Base-by-base conservation (phyloP, 2,329 filamentous ascomycete genomes). In the Penicillium sp. region DNA sequence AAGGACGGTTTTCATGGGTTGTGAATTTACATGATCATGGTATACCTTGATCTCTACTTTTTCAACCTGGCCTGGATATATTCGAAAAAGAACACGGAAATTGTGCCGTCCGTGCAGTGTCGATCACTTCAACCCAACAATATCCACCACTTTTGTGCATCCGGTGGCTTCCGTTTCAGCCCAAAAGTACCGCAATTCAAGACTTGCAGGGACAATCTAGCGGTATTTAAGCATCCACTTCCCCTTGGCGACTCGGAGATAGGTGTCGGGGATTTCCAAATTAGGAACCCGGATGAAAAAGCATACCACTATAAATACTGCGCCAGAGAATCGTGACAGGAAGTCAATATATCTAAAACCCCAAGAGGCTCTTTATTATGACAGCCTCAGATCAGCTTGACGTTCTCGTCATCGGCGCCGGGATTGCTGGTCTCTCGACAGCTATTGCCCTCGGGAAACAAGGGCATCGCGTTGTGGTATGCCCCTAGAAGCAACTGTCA, bases 1-100 rank as follows among this genome's bases (percentile, higher is more conserved):
- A 49, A 78, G 76, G 29, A 84, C 82, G 7, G 70, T 80, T 16
- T 86, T 84, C 64, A 71, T 85, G 64, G 74, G 70, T 4, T 56
- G 45, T 11, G 61, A 62, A 2, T 57, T 63, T n/a, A 20, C 2
- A 8, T 22, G n/a, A 32, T 29, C 26, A 20, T 24, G 31, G 22
- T 34, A 44, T 34, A 44, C 24, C 16, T 38, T 10, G n/a, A n/a
- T 16, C 6, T 14, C 16, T 16, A 22, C 18, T 11, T 11, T 44
- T 18, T 14, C 18, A 3, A 11, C 5, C 18, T 20, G 11, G 18
- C 18, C 29, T n/a, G 8, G 5, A 11, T 34, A 11, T 22, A 20
- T 11, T 20, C 7, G n/a, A 9, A 24, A 24, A 24, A 35, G 9
- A 24, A 18, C 9, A 10, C 2, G 10, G 13, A 29, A 24, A 14